A percentile compares a stretch with the other conserved stretches of the same genome.
phyloP scores from a whole-genome alignment of 2,329 filamentous ascomycete genomes.

The Keithomyces neogunnii region DNA sequence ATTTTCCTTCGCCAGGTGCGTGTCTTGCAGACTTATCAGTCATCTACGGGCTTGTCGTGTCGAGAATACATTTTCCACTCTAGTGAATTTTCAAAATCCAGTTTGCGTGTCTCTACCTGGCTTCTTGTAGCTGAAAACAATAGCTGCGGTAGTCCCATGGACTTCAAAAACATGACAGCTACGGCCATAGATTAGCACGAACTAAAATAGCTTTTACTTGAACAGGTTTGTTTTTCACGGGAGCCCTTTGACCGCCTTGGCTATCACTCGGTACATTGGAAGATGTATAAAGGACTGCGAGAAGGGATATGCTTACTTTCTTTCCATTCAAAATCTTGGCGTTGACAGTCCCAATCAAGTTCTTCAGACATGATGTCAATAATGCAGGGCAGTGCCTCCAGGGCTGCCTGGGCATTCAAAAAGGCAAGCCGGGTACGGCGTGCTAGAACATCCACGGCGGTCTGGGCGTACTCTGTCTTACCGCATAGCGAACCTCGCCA shows the following conservation, averaged over 20 bases:
- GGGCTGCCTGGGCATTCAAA: constrained; percentile 81
- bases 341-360: constrained; percentile 63
- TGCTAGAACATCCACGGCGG: constrained; percentile 79
- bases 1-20: background rate
- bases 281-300: background rate
- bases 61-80: constrained; percentile 57
- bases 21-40: constrained; percentile 2
- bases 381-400: constrained; percentile 75
- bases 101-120: constrained; percentile 52
- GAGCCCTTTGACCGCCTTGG: background rate
- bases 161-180: constrained; percentile 53
- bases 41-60: constrained; percentile 42
- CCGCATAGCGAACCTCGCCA: constrained; percentile 81
- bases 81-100: constrained; percentile 46
- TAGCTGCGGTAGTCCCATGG: constrained; percentile 56
- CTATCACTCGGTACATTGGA: background rate
- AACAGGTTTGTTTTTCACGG: background rate
- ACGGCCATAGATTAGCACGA: background rate
- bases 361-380: constrained; percentile 88
- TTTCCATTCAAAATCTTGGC: constrained; percentile 75
- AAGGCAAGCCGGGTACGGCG: constrained; percentile 80
- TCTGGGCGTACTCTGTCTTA: constrained; percentile 87
- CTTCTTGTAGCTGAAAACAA: constrained; percentile 49
- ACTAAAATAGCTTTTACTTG: background rate
- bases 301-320: constrained; percentile 42